Evolutionary conservation across 371 early-diverging fungal genomes (phyloP).

Genomic region (Mortierella sp.): DNA sequence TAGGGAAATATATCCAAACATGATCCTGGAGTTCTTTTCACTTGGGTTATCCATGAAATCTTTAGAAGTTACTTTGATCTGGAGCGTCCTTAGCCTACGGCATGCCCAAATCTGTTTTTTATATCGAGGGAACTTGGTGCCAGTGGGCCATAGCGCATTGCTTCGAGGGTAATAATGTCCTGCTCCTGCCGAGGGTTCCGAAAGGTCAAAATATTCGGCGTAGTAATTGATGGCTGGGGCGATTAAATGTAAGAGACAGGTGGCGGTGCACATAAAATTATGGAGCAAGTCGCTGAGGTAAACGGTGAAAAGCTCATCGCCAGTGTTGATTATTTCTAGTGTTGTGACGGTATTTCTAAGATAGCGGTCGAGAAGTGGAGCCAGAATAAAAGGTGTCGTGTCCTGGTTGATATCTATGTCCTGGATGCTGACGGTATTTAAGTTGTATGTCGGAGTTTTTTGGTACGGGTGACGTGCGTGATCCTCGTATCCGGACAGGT

Average conservation of each 20-base stretch:
- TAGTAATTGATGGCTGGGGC: constrained; percentile 12
- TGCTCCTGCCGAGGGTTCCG: neutral
- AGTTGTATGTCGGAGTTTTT: neutral
- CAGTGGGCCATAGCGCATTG: neutral
- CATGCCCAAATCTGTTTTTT: constrained; percentile 24
- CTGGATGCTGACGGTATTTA: neutral
- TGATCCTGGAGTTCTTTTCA: constrained; percentile 14
- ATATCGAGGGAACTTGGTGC: neutral
- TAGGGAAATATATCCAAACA: constrained; percentile 27
- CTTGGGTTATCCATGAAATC: constrained; percentile 2
- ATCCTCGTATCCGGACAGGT: neutral
- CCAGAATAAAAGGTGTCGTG: neutral
- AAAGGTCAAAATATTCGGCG: constrained; percentile 17
- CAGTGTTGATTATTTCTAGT: constrained; percentile 8
- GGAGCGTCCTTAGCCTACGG: constrained; percentile 13
- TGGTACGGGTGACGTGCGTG: neutral
- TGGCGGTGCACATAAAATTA: constrained; percentile 13
- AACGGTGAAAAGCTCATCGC: neutral
- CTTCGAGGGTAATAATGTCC: constrained; percentile 10
- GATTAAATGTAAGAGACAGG: constrained; percentile 9
- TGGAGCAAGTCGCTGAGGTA: constrained; percentile 9
- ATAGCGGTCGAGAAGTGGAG: neutral
- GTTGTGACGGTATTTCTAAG: constrained; percentile 4
- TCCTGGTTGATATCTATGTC: neutral
- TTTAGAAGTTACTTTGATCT: neutral